Conservation (phyloP, 306 rosid species). For the Fragaria iinumae region DNA sequence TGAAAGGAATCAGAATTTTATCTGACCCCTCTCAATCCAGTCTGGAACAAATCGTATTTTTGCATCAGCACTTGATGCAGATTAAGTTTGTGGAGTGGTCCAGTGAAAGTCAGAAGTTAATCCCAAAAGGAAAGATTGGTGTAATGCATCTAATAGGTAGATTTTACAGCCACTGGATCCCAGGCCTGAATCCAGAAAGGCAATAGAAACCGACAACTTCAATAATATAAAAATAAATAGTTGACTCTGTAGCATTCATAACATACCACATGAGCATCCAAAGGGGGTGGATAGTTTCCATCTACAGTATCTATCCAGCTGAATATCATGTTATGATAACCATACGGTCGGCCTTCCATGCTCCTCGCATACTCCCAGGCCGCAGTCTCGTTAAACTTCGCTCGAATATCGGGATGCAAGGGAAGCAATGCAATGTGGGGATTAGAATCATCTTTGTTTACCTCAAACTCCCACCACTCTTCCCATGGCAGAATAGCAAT, state of each 20-base stretch:
- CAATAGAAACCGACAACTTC: background rate
- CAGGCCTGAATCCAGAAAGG: background rate
- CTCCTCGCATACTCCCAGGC: constrained; percentile 94
- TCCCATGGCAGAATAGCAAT: constrained; percentile 89
- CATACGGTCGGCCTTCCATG: constrained; percentile 87
- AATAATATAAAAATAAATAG: background rate
- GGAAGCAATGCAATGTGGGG: constrained; percentile 98
- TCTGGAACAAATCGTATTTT: background rate
- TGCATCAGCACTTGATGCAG: constrained; percentile 6
- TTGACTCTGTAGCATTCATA: constrained; percentile 2
- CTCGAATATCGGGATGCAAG: constrained; percentile 75
- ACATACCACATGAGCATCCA: constrained; percentile 89
- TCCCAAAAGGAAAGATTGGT: background rate
- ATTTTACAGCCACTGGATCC: background rate
- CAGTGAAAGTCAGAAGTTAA: background rate
- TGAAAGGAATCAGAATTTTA: background rate
- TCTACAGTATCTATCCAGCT: constrained; percentile 90
- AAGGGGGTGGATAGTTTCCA: constrained; percentile 89
- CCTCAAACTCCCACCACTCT: constrained; percentile 93
- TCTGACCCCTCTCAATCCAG: background rate
- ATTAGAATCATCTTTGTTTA: constrained; percentile 74
- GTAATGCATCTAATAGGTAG: background rate
- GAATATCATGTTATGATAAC: constrained; percentile 95
- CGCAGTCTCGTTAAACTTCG: constrained; percentile 85
- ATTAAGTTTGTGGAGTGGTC: background rate